Evolutionary conservation across 1,139 yeast species (phyloP).

Genomic region (Suhomyces bokatorum): DNA sequence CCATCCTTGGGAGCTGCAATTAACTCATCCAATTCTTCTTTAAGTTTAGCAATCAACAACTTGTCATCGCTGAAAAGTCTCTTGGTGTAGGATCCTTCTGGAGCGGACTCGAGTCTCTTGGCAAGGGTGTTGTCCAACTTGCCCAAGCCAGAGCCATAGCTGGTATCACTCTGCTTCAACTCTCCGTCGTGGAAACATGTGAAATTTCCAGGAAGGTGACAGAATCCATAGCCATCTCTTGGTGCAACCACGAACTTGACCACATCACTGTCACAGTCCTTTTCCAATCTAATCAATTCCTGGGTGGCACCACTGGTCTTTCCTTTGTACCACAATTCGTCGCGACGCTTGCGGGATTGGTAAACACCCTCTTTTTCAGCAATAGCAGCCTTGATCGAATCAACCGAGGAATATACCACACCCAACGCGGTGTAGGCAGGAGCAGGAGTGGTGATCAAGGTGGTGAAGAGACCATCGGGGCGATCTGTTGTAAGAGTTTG

Average conservation of each 20-base stretch:
- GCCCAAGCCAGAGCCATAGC: conserved; percentile 60
- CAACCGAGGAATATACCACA: conserved; percentile 83
- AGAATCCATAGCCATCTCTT: conserved; percentile 76
- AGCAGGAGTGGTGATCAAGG: conserved; percentile 73
- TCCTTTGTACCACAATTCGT: conserved; percentile 92
- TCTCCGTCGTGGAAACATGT: conserved; percentile 69
- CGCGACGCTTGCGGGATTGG: conserved; percentile 84
- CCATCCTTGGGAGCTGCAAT: conserved; percentile 67
- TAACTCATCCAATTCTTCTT: conserved; percentile 95
- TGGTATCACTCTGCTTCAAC: conserved; percentile 32
- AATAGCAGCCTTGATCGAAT: conserved; percentile 79
- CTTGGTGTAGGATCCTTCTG: conserved; percentile 89
- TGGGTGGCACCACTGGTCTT: conserved; percentile 95
- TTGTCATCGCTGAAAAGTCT: conserved; percentile 78
- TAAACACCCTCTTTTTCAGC: conserved; percentile 86
- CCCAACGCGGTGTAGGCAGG: conserved; percentile 66
- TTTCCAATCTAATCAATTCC: conserved; percentile 58
- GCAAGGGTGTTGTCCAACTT: conserved; percentile 66
- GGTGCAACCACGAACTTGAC: conserved; percentile 84
- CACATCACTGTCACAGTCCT: conserved; percentile 93
- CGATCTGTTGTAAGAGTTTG: conserved; percentile 75
- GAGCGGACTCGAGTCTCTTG: conserved; percentile 61
- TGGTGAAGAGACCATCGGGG: conserved; percentile 79
- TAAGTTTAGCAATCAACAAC: conserved; percentile 79
- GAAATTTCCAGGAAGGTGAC: conserved; percentile 72